Evolutionary conservation across 305 asterid species (phyloP).

Genomic region (Fraxinus platypoda): DNA sequence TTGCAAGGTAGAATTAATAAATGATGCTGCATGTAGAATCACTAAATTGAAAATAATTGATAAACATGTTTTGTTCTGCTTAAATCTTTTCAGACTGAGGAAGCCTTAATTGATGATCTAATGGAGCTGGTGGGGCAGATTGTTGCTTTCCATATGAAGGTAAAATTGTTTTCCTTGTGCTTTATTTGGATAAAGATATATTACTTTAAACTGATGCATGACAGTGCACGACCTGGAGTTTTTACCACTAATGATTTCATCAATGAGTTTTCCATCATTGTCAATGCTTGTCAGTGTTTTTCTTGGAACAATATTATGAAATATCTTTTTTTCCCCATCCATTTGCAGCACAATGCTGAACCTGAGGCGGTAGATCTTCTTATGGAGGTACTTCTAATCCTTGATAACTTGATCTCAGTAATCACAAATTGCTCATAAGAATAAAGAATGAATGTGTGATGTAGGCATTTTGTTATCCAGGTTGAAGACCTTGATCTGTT

Average conservation of each 20-base stretch:
- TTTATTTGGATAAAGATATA: not conserved
- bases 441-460: slow-evolving; percentile 7
- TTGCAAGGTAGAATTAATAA: not conserved
- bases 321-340: slow-evolving; percentile 6
- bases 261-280: not conserved
- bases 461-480: slow-evolving; percentile 37
- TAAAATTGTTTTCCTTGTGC: slow-evolving; percentile 21
- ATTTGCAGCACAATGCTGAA: slow-evolving; percentile 95
- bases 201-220: not conserved
- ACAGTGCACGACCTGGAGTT: not conserved
- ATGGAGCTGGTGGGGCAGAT: slow-evolving; percentile 94
- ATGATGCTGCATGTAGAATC: not conserved
- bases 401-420: not conserved
- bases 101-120: slow-evolving; percentile 65
- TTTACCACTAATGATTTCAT: not conserved
- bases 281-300: slow-evolving; percentile 2
- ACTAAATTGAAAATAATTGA: not conserved
- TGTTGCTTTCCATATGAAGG: slow-evolving; percentile 97
- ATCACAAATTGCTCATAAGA: not conserved
- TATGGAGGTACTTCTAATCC: slow-evolving; percentile 76
- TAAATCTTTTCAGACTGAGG: slow-evolving; percentile 58
- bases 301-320: slow-evolving; percentile 17
- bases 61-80: slow-evolving; percentile 13
- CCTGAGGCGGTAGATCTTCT: slow-evolving; percentile 99
- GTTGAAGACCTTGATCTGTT: slow-evolving; percentile 94